Evolutionary conservation across 441 rosid species (phyloP).

Genomic region (Jatropha multifida): DNA sequence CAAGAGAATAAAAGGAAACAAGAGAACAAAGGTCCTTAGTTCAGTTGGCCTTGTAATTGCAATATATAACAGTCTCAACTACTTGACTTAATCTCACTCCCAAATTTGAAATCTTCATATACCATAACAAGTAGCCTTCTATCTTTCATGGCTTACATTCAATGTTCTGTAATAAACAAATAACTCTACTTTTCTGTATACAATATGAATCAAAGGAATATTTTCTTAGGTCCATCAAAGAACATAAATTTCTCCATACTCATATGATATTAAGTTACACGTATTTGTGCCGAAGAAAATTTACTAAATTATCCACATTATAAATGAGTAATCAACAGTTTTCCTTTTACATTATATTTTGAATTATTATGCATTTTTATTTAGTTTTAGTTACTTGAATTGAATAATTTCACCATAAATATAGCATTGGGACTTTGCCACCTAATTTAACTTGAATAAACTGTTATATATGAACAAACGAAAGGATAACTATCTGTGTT

Average conservation of each 20-base stretch:
- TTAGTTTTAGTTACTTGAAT: not conserved
- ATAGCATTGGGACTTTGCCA: not conserved
- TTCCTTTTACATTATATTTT: not conserved
- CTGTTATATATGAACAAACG: not conserved
- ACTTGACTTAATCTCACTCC: not conserved
- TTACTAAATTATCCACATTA: not conserved
- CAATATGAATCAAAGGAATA: not conserved
- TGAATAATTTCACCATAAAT: not conserved
- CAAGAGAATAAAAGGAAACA: constrained; percentile 21
- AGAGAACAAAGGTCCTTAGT: not conserved
- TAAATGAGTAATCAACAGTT: not conserved
- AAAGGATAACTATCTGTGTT: not conserved
- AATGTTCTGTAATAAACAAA: not conserved
- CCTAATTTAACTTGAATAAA: not conserved
- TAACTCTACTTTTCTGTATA: not conserved
- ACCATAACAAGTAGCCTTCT: not conserved
- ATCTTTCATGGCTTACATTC: not conserved
- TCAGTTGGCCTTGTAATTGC: not conserved
- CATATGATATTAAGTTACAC: not conserved
- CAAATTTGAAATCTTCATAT: not conserved
- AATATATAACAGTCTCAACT: not conserved
- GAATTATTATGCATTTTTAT: not conserved
- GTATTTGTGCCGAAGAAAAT: not conserved
- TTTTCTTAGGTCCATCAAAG: not conserved
- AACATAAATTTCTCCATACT: too few species aligned